Evolutionary conservation across 129 eudicot genomes (phyloP), one percentile per base, ranked within the genome.

Genomic region (Ambrosia artemisiifolia): DNA sequence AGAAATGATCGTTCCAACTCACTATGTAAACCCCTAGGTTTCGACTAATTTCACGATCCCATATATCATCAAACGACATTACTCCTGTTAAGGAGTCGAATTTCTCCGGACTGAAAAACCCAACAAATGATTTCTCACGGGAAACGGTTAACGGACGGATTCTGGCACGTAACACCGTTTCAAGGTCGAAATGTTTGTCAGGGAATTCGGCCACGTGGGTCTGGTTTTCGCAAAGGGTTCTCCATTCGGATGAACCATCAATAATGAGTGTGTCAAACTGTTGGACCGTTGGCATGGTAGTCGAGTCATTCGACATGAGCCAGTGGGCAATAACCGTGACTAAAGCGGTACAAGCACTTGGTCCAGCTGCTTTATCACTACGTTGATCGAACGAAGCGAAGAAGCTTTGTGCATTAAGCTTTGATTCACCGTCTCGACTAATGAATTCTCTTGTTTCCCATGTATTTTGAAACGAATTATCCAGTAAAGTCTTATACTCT

Each of bases 1-100:
- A 87, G 81, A 90, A 90, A 79, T 90, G 96, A 53, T 90, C 93
- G 50, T 89, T 89, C 96, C 96, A 89, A 67, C 96, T 89, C 13
- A 89, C 83, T 2, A 89, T 84, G 70, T 90, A 90, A 32, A 87
- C 73, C 40, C 85, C 79, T 4, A 74, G 69, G 55, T 34, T 77
- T 7, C n/a, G 73, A 4, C 63, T 69, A 6, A 72, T 76, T 20
- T 69, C 77, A 8, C 69, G 9, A 14, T 83, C 69, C 96, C 96
- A 90, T 47, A 90, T 85, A 8, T 85, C 85, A 30, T 90, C 88
- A 46, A 87, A 90, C 4, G 94, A 90, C 85, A 81, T 75, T 6
- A 76, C 88, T 12, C 82, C 96, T 11, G 79, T 79, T 62, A 90
- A 61, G n/a, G 84, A 75, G 70, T 87, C 84, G 51, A 90, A 90